Evolutionary conservation across 768 basidiomycete genomes (phyloP).

Genomic region (Pholiota microspora): DNA sequence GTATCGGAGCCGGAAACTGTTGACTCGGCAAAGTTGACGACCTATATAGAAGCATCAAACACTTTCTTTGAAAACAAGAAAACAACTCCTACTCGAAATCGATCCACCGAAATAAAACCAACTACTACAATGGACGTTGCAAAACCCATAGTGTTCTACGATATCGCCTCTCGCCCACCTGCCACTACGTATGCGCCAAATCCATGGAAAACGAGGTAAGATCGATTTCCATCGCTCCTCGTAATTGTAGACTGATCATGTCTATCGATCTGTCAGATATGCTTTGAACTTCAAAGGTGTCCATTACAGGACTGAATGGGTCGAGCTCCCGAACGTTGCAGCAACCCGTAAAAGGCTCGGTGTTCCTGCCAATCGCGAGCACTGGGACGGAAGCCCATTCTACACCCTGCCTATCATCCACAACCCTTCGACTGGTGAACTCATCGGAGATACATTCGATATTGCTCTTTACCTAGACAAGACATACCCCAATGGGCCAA

Average conservation of each 20-base stretch:
- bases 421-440: constrained; percentile 34
- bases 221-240: neutral
- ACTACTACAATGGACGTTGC: neutral
- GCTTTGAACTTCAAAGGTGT: constrained; percentile 17
- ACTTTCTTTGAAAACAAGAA: no score
- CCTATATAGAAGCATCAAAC: neutral
- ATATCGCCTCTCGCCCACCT: neutral
- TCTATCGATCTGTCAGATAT: constrained; percentile 4
- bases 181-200: neutral
- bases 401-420: constrained; percentile 45
- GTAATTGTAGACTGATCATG: neutral
- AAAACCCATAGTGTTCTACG: neutral
- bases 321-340: constrained; percentile 42
- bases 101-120: no score
- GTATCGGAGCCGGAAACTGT: no score
- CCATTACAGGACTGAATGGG: constrained; percentile 38
- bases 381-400: constrained; percentile 23
- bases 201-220: constrained; percentile 1
- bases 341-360: constrained; percentile 25
- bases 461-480: constrained; percentile 46
- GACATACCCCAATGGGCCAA: constrained; percentile 34
- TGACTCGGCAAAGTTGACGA: no score
- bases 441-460: constrained; percentile 33
- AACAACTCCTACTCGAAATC: neutral
- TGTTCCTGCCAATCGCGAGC: constrained; percentile 21